Evolutionary conservation across 108 stramenopile genomes (phyloP), one percentile per base, ranked within the genome.

Genomic region (Stephanodiscus minutulus): DNA sequence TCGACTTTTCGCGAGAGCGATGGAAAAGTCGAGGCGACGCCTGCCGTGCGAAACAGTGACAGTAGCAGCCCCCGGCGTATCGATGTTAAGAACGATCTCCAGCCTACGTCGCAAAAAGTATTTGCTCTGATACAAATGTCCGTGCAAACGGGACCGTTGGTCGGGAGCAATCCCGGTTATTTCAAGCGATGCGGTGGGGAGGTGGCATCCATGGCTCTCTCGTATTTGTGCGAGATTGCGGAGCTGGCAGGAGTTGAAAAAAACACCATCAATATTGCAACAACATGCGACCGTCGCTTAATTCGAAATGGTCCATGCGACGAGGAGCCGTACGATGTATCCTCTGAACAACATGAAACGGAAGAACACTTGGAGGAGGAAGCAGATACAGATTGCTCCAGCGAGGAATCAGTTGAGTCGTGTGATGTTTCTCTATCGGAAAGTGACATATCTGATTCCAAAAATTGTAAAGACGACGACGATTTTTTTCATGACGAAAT

Each of bases 121-220:
- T 91, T 87, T 66, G 65, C 54, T 49, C 44, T 93, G 17, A 27
- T 93, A 18, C 92, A 93, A 73, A 78, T 77, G 55, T 61, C 86
- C 13, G 64, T 93, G 53, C 92, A 93, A 77, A 72, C 64, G 25
- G 92, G 92, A 20, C 92, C 92, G 1, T 67, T 93, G 73, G 66
- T 79, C 20, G 92, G 92, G 9, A 65, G 78, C 55, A 89, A 93
- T 48, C 85, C 92, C 36, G 92, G 92, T 5, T 93, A 93, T 63
- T 93, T 91, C 67, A 91, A 91, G 57, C 82, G 92, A 36, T 91
- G 92, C 65, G 92, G 92, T 3, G 66, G 82, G 28, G 77, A 83
- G 18, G 83, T 86, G n/a, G 90, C 92, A 0, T 67, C 61, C 7
- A 74, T 82, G 62, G 90, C 83, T 5, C 59, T 73, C 22, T 64